Percentiles rank a stretch among this genome's conserved stretches.
Evolutionary conservation across 768 basidiomycete species (phyloP).

Genomic region (Boletus barrowsii): DNA sequence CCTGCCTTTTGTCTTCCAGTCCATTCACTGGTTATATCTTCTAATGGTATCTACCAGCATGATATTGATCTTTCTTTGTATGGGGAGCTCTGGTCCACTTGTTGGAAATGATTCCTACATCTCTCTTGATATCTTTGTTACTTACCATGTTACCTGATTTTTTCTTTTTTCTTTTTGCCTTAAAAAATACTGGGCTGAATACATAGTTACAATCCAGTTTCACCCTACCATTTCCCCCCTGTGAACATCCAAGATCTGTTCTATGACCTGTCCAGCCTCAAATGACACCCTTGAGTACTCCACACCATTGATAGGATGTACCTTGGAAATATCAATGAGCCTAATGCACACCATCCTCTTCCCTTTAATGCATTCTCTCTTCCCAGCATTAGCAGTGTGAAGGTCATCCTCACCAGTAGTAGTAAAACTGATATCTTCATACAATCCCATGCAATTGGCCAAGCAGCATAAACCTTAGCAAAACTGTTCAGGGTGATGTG

Average conservation of each 20-base stretch:
- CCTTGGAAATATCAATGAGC: constrained; percentile 61
- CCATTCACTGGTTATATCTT: not conserved
- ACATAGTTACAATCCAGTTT: too few species aligned
- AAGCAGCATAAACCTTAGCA: constrained; percentile 42
- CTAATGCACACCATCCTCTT: constrained; percentile 17
- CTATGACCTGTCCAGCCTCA: constrained; percentile 40
- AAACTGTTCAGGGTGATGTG: constrained; percentile 46
- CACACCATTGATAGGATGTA: constrained; percentile 64
- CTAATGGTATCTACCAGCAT: not conserved
- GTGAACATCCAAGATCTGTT: constrained; percentile 43
- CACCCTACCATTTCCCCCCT: too few species aligned
- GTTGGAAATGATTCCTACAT: not conserved
- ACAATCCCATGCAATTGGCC: constrained; percentile 52
- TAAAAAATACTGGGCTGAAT: too few species aligned
- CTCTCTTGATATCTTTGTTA: too few species aligned
- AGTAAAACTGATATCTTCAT: constrained; percentile 56
- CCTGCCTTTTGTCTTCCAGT: not conserved
- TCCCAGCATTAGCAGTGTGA: constrained; percentile 62
- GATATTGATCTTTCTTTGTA: not conserved
- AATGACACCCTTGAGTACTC: constrained; percentile 48
- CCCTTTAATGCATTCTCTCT: constrained; percentile 56
- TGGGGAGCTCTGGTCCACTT: not conserved
- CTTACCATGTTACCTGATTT: too few species aligned
- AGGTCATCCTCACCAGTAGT: constrained; percentile 59
- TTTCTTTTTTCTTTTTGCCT: too few species aligned